phyloP scores from a whole-genome alignment of 257 asterid species.

The Salvia rosmarinus region DNA sequence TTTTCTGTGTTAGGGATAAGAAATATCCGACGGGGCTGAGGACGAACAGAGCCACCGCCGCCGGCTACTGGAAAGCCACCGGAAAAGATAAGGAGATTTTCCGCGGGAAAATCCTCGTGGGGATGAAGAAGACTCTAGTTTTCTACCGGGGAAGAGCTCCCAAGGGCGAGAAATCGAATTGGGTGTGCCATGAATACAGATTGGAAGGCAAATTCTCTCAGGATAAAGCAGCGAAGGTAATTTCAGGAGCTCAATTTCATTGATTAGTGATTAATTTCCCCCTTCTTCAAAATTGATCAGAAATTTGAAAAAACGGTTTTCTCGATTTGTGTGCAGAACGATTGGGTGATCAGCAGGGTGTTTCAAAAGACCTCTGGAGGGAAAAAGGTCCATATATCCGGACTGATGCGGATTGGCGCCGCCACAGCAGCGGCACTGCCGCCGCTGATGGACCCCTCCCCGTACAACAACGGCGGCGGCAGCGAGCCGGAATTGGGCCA shows the following conservation, averaged over 20 bases:
- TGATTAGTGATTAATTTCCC: neutral
- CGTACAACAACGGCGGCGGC: conserved; percentile 35
- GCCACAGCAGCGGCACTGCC: conserved; percentile 54
- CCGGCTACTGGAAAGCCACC: conserved; percentile 94
- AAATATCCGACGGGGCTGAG: conserved; percentile 83
- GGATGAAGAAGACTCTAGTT: conserved; percentile 86
- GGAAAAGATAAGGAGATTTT: conserved; percentile 82
- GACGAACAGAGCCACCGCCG: conserved; percentile 78
- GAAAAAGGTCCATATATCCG: conserved; percentile 72
- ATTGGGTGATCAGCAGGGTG: conserved; percentile 94
- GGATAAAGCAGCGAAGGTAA: conserved; percentile 54
- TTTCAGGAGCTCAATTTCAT: neutral
- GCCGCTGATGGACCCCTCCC: conserved; percentile 60
- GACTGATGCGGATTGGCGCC: conserved; percentile 46
- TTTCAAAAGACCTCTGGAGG: conserved; percentile 83
- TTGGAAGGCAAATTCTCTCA: conserved; percentile 57
- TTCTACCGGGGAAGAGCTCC: conserved; percentile 91
- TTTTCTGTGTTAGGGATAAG: conserved; percentile 76
- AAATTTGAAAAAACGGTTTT: neutral
- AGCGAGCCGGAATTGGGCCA: conserved; percentile 39
- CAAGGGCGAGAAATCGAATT: conserved; percentile 72
- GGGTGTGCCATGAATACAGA: conserved; percentile 89
- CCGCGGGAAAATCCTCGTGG: conserved; percentile 62
- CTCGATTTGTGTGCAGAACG: conserved; percentile 53
- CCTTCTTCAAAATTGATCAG: neutral